Percentiles rank a stretch among this genome's conserved stretches.
These are phyloP conservation scores for Boletus speciosus DNA, from an alignment of 768 basidiomycete genomes.

Conservation along the genomic window DNA sequence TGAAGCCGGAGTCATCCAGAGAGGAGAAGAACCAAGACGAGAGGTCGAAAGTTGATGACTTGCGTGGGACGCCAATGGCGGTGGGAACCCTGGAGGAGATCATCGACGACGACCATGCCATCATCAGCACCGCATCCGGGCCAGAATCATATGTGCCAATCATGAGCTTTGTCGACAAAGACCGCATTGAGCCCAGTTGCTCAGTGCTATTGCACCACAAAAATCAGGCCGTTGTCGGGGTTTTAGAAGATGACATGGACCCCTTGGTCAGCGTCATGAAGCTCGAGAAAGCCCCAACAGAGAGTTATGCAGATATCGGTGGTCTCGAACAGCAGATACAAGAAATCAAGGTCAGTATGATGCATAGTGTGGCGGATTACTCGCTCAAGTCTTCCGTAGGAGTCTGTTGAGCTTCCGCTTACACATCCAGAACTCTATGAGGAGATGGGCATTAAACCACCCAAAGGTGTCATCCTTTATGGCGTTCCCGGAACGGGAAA, in stretches of 20 bases:
- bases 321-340: constrained; percentile 96
- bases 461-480: constrained; percentile 98
- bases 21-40: constrained; percentile 98
- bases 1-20: constrained; percentile 81
- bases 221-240: constrained; percentile 91
- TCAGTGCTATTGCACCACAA: constrained; percentile 95
- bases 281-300: constrained; percentile 97
- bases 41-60: constrained; percentile 86
- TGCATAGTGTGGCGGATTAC: neutral
- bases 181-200: constrained; percentile 93
- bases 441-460: constrained; percentile 99
- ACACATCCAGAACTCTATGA: constrained; percentile 99
- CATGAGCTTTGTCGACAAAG: constrained; percentile 98
- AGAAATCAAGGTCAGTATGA: constrained; percentile 84
- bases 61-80: constrained; percentile 96
- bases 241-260: constrained; percentile 91
- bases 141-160: constrained; percentile 97
- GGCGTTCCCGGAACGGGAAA: constrained; percentile 99
- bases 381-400: constrained; percentile 42
- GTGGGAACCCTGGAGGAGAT: constrained; percentile 98
- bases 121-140: constrained; percentile 90
- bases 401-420: constrained; percentile 95
- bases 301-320: constrained; percentile 98
- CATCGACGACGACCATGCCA: constrained; percentile 98
- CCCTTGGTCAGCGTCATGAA: constrained; percentile 99